These are phyloP conservation scores for Onygenales sp. DNA, from an alignment of 2,329 filamentous ascomycete species.

Conservation along the genomic window DNA sequence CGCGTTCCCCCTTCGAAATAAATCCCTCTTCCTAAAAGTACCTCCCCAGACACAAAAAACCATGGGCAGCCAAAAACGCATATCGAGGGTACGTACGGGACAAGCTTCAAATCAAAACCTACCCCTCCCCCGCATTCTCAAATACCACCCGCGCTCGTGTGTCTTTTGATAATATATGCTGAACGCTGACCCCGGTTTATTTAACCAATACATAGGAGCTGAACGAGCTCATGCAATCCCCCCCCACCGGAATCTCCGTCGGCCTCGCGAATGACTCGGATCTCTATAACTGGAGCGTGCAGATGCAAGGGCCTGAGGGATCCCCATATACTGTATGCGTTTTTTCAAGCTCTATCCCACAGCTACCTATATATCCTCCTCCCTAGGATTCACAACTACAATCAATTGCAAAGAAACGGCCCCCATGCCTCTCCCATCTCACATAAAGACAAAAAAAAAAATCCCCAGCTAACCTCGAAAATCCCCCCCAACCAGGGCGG, in stretches of 20 bases:
- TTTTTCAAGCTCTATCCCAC: not conserved
- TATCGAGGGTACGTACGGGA: too few species aligned
- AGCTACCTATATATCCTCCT: not conserved
- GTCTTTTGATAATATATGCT: too few species aligned
- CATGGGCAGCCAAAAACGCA: too few species aligned
- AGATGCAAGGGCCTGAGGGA: slow-evolving; percentile 55
- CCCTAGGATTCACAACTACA: not conserved
- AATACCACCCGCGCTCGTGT: not conserved
- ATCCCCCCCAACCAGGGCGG: slow-evolving; percentile 45
- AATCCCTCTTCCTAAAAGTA: too few species aligned
- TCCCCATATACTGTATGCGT: slow-evolving; percentile 54
- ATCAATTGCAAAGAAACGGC: not conserved
- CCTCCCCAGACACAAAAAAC: too few species aligned
- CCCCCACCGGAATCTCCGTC: slow-evolving; percentile 49
- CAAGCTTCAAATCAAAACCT: not conserved
- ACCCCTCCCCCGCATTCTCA: slow-evolving; percentile 1
- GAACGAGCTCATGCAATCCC: slow-evolving; percentile 45
- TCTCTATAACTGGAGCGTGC: slow-evolving; percentile 58
- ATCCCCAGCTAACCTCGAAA: not conserved
- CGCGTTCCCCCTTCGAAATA: too few species aligned
- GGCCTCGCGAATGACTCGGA: slow-evolving; percentile 52
- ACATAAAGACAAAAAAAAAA: not conserved
- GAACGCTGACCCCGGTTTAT: not conserved
- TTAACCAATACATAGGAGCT: slow-evolving; percentile 43
- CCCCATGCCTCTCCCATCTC: not conserved